Conservation (phyloP, 148 eudicot genomes). For the Pouteria glomerata region DNA sequence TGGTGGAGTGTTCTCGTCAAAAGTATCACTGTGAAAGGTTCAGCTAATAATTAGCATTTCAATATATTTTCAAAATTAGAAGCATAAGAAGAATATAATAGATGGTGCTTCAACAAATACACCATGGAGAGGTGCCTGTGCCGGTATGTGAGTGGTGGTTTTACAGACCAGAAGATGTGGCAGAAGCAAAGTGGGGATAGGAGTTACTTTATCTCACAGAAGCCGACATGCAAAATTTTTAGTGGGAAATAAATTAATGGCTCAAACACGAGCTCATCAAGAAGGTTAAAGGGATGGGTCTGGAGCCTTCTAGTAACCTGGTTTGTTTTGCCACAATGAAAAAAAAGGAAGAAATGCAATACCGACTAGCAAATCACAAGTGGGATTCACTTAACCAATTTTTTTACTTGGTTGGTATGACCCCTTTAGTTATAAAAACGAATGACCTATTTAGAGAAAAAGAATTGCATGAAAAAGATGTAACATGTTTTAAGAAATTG, state of each 20-base stretch:
- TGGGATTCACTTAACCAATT: neutral
- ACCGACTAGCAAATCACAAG: too few species aligned
- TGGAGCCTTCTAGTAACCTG: neutral
- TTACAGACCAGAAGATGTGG: neutral
- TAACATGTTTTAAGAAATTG: neutral
- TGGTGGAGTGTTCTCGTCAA: slow-evolving; percentile 57
- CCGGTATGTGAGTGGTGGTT: neutral
- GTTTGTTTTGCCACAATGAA: too few species aligned
- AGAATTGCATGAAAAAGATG: neutral
- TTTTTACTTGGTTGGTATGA: neutral
- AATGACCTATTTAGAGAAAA: too few species aligned
- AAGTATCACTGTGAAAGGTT: slow-evolving; percentile 37
- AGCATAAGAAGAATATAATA: neutral
- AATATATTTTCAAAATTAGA: neutral
- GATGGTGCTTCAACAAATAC: neutral
- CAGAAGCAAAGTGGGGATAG: neutral
- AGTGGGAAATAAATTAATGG: neutral
- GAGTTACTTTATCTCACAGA: neutral
- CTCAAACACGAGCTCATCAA: neutral
- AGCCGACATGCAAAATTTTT: neutral
- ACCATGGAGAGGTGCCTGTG: neutral
- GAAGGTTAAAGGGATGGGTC: neutral
- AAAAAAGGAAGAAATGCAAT: too few species aligned
- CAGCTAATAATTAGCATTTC: neutral
- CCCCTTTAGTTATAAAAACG: too few species aligned